Evolutionary conservation across 352 stramenopile species (phyloP).

Genomic region (Thraustochytrium striatum): DNA sequence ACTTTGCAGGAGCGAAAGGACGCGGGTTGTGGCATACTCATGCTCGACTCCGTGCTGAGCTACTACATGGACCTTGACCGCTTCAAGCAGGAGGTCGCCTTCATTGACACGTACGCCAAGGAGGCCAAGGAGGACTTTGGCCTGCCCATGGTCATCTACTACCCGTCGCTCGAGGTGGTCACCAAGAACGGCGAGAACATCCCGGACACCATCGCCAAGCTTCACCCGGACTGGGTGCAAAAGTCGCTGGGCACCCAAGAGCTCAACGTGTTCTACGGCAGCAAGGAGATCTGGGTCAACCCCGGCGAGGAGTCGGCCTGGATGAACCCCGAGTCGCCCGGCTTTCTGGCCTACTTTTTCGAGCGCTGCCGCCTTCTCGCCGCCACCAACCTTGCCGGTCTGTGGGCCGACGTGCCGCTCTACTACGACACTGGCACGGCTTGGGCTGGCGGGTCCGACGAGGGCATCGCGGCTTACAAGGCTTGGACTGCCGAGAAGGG

Average conservation of each 20-base stretch:
- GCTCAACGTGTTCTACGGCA: conserved; percentile 26
- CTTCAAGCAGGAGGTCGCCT: too few relatives aligned
- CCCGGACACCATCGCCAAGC: conserved; percentile 7
- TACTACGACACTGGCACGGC: background rate
- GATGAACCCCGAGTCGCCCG: background rate
- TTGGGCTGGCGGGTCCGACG: conserved; percentile 23
- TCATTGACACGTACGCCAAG: too few relatives aligned
- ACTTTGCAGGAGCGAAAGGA: too few relatives aligned
- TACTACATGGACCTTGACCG: conserved; percentile 11
- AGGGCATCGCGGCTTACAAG: background rate
- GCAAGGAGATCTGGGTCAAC: conserved; percentile 19
- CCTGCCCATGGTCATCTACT: conserved; percentile 41
- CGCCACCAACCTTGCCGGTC: background rate
- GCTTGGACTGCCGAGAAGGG: background rate
- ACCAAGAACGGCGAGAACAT: conserved; percentile 33
- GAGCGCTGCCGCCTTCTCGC: background rate
- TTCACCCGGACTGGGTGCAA: conserved; percentile 27
- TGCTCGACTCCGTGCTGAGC: background rate
- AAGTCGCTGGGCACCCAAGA: background rate
- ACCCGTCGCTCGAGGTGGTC: conserved; percentile 37
- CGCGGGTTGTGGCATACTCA: background rate
- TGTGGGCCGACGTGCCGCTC: conserved; percentile 27
- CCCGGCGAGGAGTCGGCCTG: conserved; percentile 8
- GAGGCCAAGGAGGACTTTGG: conserved; percentile 9
- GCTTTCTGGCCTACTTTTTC: background rate